Evolutionary conservation across 495 filamentous ascomycete species (phyloP), one percentile per base, ranked within the genome.

Genomic region (Massariosphaeria phaeospora): DNA sequence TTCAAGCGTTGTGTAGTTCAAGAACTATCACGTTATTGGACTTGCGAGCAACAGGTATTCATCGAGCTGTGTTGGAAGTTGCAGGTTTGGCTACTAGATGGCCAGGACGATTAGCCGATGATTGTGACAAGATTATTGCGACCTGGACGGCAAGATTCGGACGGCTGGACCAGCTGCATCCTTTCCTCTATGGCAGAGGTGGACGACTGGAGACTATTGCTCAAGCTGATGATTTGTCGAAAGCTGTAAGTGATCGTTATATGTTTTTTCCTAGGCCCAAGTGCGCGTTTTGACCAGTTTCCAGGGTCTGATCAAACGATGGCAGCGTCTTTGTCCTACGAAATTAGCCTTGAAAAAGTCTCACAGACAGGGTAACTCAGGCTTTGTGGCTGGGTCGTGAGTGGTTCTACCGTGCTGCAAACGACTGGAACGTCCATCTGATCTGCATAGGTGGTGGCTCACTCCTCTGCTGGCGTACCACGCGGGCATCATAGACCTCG

Each of bases 381-480:
- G 66, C 2, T 72, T 72, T 43, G 48, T 46, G 34, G 45, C 70
- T n/a, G 70, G 70, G 57, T 54, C 62, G 69, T 72, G 42, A 50
- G 68, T 63, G 2, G n/a, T n/a, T n/a, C n/a, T n/a, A n/a, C n/a
- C n/a, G n/a, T n/a, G n/a, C n/a, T n/a, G n/a, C n/a, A n/a, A n/a
- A n/a, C n/a, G n/a, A n/a, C n/a, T n/a, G n/a, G n/a, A n/a, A n/a
- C n/a, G n/a, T n/a, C n/a, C n/a, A n/a, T n/a, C n/a, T n/a, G n/a
- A n/a, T 42, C 25, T 44, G 24, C 20, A 15, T 35, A 70, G 68
- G 12, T 73, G 70, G 70, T 73, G 70, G 70, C 65, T 73, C 35
- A 66, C 59, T 38, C 50, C 64, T 17, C 30, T 69, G 0, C 68
- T 73, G 33, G 70, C 70, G 0, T 65, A 66, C 35, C 62, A 55